phyloP scores from a whole-genome alignment of 331 rosid species.

The Arachis monticola region DNA sequence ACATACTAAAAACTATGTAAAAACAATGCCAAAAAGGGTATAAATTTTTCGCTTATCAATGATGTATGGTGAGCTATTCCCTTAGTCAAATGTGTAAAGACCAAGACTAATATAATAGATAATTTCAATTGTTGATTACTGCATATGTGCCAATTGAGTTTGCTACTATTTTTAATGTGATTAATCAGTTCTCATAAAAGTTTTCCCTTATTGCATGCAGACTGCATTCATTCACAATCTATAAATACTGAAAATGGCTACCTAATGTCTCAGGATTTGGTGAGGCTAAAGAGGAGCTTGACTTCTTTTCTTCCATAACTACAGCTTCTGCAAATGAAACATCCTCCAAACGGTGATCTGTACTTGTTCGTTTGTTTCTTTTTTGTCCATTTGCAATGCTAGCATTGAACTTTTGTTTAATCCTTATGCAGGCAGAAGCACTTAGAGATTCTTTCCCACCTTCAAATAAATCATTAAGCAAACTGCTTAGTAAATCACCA shows the following conservation, averaged over 20 bases:
- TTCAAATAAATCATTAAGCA: slow-evolving; percentile 87
- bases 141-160: slow-evolving; percentile 19
- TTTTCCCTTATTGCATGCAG: slow-evolving; percentile 19
- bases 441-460: slow-evolving; percentile 95
- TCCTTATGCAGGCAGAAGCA: slow-evolving; percentile 82
- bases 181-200: slow-evolving; percentile 13
- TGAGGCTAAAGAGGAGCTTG: slow-evolving; percentile 88
- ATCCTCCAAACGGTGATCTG: slow-evolving; percentile 77
- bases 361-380: slow-evolving; percentile 32
- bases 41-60: slow-evolving; percentile 68
- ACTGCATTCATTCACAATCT: slow-evolving; percentile 34
- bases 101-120: too few relatives aligned
- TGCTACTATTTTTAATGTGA: slow-evolving; percentile 24
- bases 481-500: slow-evolving; percentile 90
- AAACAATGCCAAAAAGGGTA: too few relatives aligned
- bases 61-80: slow-evolving; percentile 62
- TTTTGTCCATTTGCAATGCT: slow-evolving; percentile 34
- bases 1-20: too few relatives aligned
- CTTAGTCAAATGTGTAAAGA: slow-evolving; percentile 4
- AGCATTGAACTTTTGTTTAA: slow-evolving; percentile 42
- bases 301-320: slow-evolving; percentile 88
- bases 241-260: slow-evolving; percentile 53
- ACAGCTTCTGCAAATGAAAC: slow-evolving; percentile 93
- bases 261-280: slow-evolving; percentile 88
- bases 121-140: background rate